Evolutionary conservation across 306 rosid species (phyloP), one percentile per base, ranked within the genome.

Genomic region (Lupinus albus): DNA sequence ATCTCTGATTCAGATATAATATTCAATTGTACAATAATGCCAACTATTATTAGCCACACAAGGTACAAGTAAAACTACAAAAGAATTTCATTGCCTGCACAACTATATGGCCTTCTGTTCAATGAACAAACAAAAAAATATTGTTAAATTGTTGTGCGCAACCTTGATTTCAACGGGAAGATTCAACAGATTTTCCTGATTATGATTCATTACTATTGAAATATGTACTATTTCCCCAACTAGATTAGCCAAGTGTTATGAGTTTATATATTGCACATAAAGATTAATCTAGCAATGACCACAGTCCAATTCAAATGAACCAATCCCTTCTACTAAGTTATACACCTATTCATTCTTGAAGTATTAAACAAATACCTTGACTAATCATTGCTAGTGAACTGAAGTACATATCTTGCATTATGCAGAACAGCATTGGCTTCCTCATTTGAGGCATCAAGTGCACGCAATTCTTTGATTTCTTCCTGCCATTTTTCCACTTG

Each of bases 401-500:
- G 91, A 76, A 92, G 91, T 64, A 89, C 67, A 76, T 67, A 80
- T 53, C 78, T 79, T 64, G 91, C 96, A 81, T 87, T 81, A 63
- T 75, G 87, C 75, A 92, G 86, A 68, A 87, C 58, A 72, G 78
- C 67, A 75, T 74, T 64, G 72, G 76, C 88, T 70, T 85, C 92
- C 84, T 89, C 96, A 30, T 92, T 92, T 9, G 92, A 84, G 17
- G 81, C 81, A 80, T 87, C 96, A 0, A 89, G 83, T 73, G 76
- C 52, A 28, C 91, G 84, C 73, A 89, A 61, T 32, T 79, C 86
- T 48, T 83, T 81, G 68, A 92, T 84, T 71, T 92, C 91, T 64
- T 89, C 88, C 77, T 84, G 91, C 96, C 98, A 92, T 61, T 86
- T 86, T 59, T 89, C 93, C 0, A 84, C 84, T 48, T 79, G 86